phyloP scores from a whole-genome alignment of 2,329 filamentous ascomycete genomes.

The Capronia coronata region DNA sequence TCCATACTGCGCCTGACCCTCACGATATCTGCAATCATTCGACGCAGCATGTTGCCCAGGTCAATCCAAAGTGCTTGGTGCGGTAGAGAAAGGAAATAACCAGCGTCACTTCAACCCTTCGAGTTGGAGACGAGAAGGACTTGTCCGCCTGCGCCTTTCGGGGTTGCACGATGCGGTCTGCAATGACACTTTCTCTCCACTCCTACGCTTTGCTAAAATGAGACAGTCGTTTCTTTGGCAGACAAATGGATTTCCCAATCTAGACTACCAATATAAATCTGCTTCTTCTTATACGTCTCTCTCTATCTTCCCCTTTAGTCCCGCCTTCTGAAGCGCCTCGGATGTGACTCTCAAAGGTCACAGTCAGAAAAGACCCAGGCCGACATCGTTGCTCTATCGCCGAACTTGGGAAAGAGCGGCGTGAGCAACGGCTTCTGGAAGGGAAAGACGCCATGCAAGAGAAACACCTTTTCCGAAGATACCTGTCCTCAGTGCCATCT shows the following conservation, averaged over 20 bases:
- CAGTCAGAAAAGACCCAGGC: too few species aligned
- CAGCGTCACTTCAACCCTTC: too few species aligned
- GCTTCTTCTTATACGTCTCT: neutral
- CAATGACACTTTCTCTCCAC: too few species aligned
- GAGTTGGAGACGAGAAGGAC: too few species aligned
- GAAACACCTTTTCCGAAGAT: slow-evolving; percentile 17
- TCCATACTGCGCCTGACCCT: too few species aligned
- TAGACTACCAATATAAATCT: neutral
- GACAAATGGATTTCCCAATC: neutral
- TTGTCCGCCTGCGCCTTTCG: slow-evolving; percentile 1
- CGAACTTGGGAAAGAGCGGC: neutral
- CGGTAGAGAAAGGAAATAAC: too few species aligned
- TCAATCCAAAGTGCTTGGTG: too few species aligned
- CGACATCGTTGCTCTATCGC: too few species aligned
- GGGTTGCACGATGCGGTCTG: neutral
- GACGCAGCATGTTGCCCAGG: too few species aligned
- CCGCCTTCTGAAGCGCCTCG: too few species aligned
- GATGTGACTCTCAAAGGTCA: too few species aligned
- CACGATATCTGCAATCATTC: too few species aligned
- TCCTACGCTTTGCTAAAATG: neutral
- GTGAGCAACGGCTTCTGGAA: neutral
- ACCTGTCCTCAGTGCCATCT: slow-evolving; percentile 27
- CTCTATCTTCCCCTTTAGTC: neutral
- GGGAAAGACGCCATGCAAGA: neutral
- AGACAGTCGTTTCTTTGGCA: neutral